Conservation (phyloP, 495 filamentous ascomycete genomes). For the Podospora sp. region DNA sequence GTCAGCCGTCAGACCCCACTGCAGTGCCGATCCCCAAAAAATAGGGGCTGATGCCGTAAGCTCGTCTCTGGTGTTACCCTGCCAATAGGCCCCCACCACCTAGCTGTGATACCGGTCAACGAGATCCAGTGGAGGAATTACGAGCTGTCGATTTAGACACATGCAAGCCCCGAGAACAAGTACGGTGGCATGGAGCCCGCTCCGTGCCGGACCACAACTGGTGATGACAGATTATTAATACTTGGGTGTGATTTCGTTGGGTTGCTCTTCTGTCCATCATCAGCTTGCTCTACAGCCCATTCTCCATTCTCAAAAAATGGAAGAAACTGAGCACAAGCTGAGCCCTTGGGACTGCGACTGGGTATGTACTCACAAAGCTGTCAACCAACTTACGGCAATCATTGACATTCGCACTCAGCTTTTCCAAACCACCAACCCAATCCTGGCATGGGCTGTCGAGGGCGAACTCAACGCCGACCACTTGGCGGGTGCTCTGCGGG, state of each 20-base stretch:
- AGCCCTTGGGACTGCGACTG: constrained; percentile 4
- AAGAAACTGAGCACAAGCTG: not conserved
- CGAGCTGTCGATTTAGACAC: not conserved
- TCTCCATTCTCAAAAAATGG: not conserved
- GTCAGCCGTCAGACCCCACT: not conserved
- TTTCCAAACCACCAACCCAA: constrained; percentile 8
- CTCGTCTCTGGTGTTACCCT: no score
- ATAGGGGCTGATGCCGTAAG: no score
- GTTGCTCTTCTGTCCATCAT: no score
- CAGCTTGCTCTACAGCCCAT: no score
- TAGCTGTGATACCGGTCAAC: no score
- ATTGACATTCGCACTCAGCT: no score
- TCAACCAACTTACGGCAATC: no score
- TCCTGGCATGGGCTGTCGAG: not conserved
- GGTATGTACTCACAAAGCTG: not conserved
- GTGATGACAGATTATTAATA: no score
- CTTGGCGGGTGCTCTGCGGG: not conserved
- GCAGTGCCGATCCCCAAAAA: no score
- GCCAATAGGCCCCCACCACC: not conserved
- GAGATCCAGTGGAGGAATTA: no score
- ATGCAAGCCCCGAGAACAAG: not conserved
- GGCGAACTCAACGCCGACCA: not conserved
- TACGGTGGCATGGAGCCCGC: not conserved
- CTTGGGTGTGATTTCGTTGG: no score
- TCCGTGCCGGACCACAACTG: no score